phyloP scores from a whole-genome alignment of 164 flowering plant genomes.

The Vitis rotundifolia region DNA sequence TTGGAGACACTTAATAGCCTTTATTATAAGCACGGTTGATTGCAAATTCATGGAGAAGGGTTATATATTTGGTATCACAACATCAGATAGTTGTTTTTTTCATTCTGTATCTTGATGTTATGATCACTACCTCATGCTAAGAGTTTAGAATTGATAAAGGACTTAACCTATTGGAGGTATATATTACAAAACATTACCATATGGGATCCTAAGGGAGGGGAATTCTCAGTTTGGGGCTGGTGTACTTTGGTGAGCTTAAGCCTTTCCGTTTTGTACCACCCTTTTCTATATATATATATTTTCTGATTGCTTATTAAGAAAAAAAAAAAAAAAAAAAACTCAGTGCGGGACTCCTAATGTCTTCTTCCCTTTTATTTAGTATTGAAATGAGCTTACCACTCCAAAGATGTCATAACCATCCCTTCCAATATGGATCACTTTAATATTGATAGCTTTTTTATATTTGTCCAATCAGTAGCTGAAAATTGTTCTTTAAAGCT shows the following conservation, averaged over 20 bases:
- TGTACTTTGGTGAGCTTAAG: no score
- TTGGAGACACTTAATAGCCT: constrained; percentile 1
- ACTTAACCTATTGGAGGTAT: background rate
- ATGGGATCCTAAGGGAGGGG: background rate
- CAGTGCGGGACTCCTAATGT: background rate
- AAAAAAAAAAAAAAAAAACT: no score
- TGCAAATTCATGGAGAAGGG: no score
- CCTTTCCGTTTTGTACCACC: no score
- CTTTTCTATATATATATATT: no score
- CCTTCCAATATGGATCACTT: background rate
- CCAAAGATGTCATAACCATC: no score
- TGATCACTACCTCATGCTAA: no score
- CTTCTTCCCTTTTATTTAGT: background rate
- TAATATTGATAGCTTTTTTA: background rate
- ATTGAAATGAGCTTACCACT: background rate
- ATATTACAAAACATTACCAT: background rate
- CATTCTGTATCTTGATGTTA: no score
- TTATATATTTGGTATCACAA: no score
- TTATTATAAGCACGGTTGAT: no score
- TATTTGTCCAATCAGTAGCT: background rate
- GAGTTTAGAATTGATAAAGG: background rate
- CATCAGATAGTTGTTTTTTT: background rate
- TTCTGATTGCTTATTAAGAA: no score
- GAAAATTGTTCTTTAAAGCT: background rate
- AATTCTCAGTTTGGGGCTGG: background rate